Percentiles rank a stretch among this genome's conserved stretches.
phyloP scores from a whole-genome alignment of 2,329 filamentous ascomycete genomes.

The Monosporascus sp. region DNA sequence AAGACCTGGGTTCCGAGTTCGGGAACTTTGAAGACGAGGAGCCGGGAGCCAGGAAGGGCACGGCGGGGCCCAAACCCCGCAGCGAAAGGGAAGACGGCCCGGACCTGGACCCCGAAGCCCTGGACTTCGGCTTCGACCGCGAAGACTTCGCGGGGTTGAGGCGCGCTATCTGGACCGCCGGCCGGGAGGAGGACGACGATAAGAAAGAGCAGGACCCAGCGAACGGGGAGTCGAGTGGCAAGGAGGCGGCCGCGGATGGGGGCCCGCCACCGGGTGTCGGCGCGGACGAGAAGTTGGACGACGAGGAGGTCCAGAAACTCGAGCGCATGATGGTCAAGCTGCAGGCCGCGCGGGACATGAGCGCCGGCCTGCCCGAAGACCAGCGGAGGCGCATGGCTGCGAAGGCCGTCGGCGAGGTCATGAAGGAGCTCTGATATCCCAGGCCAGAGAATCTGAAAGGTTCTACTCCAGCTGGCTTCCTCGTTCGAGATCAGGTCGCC shows the following conservation, averaged over 20 bases:
- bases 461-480: too few relatives aligned
- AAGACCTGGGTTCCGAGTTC: slow-evolving; percentile 28
- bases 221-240: slow-evolving; percentile 12
- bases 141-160: slow-evolving; percentile 48
- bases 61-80: slow-evolving; percentile 4
- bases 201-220: slow-evolving; percentile 4
- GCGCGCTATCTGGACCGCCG: slow-evolving; percentile 44
- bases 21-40: slow-evolving; percentile 27
- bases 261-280: slow-evolving; percentile 9
- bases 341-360: slow-evolving; percentile 55
- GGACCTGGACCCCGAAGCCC: slow-evolving; percentile 37
- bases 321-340: slow-evolving; percentile 61
- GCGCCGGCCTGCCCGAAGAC: slow-evolving; percentile 52
- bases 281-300: slow-evolving; percentile 31
- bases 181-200: slow-evolving; percentile 15
- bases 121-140: slow-evolving; percentile 48
- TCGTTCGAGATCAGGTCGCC: too few relatives aligned
- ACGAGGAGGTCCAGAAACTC: slow-evolving; percentile 52
- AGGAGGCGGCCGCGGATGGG: slow-evolving; percentile 14
- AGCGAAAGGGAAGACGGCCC: slow-evolving; percentile 20
- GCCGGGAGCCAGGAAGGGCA: slow-evolving; percentile 14
- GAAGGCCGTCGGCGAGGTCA: slow-evolving; percentile 57
- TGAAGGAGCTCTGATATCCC: slow-evolving; percentile 47
- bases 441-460: neutral
- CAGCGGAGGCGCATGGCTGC: slow-evolving; percentile 57